These are phyloP conservation scores for Plasmodium cynomolgi DNA, from an alignment of 169 alveolate genomes.

Conservation along the genomic window DNA sequence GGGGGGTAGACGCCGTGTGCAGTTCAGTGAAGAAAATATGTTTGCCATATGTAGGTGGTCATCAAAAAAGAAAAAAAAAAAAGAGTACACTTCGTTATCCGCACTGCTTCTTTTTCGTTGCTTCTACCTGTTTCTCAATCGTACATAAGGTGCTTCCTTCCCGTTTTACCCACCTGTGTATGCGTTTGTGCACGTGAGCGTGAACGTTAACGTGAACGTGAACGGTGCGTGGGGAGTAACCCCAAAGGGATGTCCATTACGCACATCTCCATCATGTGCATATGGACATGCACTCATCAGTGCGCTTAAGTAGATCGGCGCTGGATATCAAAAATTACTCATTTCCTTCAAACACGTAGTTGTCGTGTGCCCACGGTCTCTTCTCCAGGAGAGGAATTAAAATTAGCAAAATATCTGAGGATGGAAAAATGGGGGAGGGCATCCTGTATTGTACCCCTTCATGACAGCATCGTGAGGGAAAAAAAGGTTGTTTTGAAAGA, in stretches of 20 bases:
- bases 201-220: not conserved
- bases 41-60: not conserved
- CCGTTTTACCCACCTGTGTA: constrained; percentile 48
- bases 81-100: not conserved
- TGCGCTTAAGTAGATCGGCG: not conserved
- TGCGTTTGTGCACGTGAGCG: not conserved
- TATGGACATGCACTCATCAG: not conserved
- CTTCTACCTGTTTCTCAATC: constrained; percentile 51
- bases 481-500: not conserved
- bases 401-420: constrained; percentile 49
- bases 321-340: constrained; percentile 7
- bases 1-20: not conserved
- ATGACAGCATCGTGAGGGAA: not conserved
- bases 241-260: not conserved
- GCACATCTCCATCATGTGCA: not conserved
- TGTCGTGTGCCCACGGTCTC: constrained; percentile 53
- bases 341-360: constrained; percentile 56
- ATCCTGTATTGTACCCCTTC: not conserved
- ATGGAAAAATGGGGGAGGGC: not conserved
- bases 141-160: constrained; percentile 33
- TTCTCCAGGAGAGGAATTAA: constrained; percentile 64
- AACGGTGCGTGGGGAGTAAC: not conserved
- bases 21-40: not conserved
- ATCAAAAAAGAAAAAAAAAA: not conserved
- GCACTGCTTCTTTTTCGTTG: not conserved